Conservation (phyloP, 2,329 filamentous ascomycete genomes). For the Cordyceps sp. region DNA sequence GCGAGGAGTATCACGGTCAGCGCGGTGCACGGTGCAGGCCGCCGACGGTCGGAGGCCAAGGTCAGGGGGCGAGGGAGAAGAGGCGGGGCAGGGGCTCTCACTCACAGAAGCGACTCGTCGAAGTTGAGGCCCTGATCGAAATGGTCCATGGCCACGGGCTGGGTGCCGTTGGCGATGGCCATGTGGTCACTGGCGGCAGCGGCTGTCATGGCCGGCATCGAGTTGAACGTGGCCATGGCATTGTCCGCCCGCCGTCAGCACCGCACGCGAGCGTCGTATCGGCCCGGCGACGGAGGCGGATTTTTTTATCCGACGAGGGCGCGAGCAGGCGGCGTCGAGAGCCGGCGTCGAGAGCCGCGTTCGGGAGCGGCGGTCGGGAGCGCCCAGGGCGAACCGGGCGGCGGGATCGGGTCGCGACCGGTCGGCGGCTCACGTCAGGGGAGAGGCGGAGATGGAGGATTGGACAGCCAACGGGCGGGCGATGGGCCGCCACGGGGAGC, state of each 20-base stretch:
- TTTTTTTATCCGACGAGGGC: background rate
- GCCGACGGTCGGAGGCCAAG: background rate
- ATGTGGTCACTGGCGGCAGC: slow-evolving; percentile 27
- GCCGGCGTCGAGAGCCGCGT: too few relatives aligned
- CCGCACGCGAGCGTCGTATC: slow-evolving; percentile 6
- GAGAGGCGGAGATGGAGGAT: too few relatives aligned
- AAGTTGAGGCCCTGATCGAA: slow-evolving; percentile 37
- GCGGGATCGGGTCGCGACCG: too few relatives aligned
- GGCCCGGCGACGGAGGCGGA: slow-evolving; percentile 1
- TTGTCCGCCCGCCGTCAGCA: slow-evolving; percentile 18
- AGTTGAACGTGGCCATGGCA: slow-evolving; percentile 43
- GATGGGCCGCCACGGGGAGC: too few relatives aligned
- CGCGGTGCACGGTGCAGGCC: too few relatives aligned
- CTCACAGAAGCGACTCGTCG: slow-evolving; percentile 40
- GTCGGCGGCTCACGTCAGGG: too few relatives aligned
- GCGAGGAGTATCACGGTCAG: too few relatives aligned
- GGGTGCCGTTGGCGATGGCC: slow-evolving; percentile 23
- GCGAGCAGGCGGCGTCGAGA: too few relatives aligned
- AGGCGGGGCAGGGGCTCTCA: slow-evolving; percentile 3
- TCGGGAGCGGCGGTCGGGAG: too few relatives aligned
- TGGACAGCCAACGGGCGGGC: too few relatives aligned
- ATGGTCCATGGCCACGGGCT: slow-evolving; percentile 27
- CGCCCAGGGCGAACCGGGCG: too few relatives aligned
- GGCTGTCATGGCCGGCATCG: slow-evolving; percentile 33
- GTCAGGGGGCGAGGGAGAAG: background rate